Evolutionary conservation across 441 rosid species (phyloP), one percentile per base, ranked within the genome.

Genomic region (Jatropha podagrica): DNA sequence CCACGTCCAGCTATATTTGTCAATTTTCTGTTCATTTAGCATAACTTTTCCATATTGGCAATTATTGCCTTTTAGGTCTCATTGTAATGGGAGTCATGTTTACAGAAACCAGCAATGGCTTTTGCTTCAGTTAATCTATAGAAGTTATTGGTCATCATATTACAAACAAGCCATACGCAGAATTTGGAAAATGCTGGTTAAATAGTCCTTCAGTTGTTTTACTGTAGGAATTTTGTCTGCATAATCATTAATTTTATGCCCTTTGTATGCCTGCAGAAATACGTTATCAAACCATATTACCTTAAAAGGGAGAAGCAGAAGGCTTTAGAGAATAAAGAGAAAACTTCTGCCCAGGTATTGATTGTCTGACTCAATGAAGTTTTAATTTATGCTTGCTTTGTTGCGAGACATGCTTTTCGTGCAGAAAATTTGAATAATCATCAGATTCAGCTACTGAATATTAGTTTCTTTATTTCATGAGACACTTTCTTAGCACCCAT

Each of bases 261-360:
- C 78, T 76, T 49, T 63, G 42, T 64, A 8, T 72, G 41, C 68
- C 27, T 83, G 84, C 92, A 96, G 98, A 94, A 83, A 85, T 88
- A 86, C 69, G 81, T 94, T 61, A 78, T 93, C 77, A 94, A 94
- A 80, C 98, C 99, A 26, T 92, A 88, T 82, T 77, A 76, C 81
- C 91, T 71, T 64, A 86, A 74, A 82, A 90, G 96, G 83, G 94
- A 92, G 71, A 90, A 83, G 83, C 88, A 69, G 65, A 94, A 89
- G 86, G 84, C 93, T 56, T 85, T 91, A 69, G 92, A 94, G 82
- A 89, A 85, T 80, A 86, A 76, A 69, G 91, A 89, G 78, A 89
- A 83, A 82, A 92, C 92, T 73, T 88, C 84, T 80, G 88, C 89
- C 64, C 87, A 91, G 97, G 99, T 92, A 88, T 79, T 81, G 40